Base-by-base conservation (phyloP, 2,329 filamentous ascomycete species). In the Lachnellula willkommii region DNA sequence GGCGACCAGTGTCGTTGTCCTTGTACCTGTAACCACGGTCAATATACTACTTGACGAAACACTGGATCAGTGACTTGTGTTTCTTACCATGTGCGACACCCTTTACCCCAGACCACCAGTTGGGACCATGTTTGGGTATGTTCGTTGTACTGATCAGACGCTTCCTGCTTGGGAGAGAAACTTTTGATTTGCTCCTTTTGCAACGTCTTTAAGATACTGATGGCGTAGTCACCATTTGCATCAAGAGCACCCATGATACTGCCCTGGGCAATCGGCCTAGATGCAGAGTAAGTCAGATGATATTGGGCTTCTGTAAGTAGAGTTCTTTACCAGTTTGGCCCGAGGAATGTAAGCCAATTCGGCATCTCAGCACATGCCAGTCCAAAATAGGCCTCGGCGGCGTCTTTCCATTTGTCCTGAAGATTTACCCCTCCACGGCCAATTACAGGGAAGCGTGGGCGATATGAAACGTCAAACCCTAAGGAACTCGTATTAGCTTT, bases 111-210 rank as follows among this genome's bases (percentile, higher is more conserved):
- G 1, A 76, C 73, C 1, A 76, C 79, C 24, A 76, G 75, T 46
- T 77, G 78, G 74, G 82, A 80, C 60, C 81, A 80, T 4, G 71
- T 65, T 5, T 72, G 68, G 26, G 77, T 74, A 67, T 77, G 80
- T 65, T 70, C 76, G 64, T 73, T 75, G 71, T 75, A 83, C 62
- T 79, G 75, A 42, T 75, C 74, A 6, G 77, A 75, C 4, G 77
- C 77, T 0, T 68, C 73, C 51, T 73, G 71, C 0, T 73, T 75
- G 0, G 79, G 78, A 1, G 62, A 69, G 11, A 82, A 67, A 7
- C 75, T 71, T 52, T 72, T 73, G 65, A 82, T 78, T 28, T 71
- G 69, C 61, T 82, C 75, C 1, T 69, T 75, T 63, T 81, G 79
- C 63, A 66, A 58, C 46, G 65, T 67, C 43, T 64, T 63, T 42